These are phyloP conservation scores for Monilinia laxa DNA, from an alignment of 2,329 filamentous ascomycete genomes.

Conservation along the genomic window DNA sequence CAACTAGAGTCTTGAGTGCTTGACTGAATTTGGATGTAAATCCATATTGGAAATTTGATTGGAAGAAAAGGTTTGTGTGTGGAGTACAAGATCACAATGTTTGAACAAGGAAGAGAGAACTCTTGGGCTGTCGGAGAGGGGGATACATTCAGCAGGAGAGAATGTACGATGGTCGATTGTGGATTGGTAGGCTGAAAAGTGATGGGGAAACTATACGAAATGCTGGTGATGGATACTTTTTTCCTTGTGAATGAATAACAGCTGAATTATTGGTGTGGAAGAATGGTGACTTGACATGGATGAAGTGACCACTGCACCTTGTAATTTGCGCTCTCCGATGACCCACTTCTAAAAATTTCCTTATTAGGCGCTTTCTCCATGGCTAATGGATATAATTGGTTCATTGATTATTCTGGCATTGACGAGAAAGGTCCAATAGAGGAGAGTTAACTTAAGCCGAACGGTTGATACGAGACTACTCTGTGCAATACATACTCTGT, in stretches of 20 bases:
- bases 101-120: constrained; percentile 6
- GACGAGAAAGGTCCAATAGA: neutral
- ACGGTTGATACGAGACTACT: too few relatives aligned
- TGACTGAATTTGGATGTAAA: constrained; percentile 5
- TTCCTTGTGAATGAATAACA: neutral
- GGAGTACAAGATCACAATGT: neutral
- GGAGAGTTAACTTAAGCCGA: neutral
- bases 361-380: neutral
- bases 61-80: neutral
- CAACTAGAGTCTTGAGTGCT: neutral
- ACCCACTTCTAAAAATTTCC: neutral
- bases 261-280: constrained; percentile 6
- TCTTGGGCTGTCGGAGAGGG: constrained; percentile 7
- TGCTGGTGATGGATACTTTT: constrained; percentile 6
- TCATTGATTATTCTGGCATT: constrained; percentile 1
- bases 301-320: constrained; percentile 1
- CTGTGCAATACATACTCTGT: too few relatives aligned
- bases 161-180: neutral
- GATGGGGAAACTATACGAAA: constrained; percentile 1
- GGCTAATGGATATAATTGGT: constrained; percentile 2
- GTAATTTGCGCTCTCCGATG: neutral
- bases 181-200: constrained; percentile 14
- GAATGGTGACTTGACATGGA: constrained; percentile 2
- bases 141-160: constrained; percentile 5
- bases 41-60: constrained; percentile 4